Evolutionary conservation across 805 yeast genomes (phyloP).

Genomic region (Kuraishia piskuri): DNA sequence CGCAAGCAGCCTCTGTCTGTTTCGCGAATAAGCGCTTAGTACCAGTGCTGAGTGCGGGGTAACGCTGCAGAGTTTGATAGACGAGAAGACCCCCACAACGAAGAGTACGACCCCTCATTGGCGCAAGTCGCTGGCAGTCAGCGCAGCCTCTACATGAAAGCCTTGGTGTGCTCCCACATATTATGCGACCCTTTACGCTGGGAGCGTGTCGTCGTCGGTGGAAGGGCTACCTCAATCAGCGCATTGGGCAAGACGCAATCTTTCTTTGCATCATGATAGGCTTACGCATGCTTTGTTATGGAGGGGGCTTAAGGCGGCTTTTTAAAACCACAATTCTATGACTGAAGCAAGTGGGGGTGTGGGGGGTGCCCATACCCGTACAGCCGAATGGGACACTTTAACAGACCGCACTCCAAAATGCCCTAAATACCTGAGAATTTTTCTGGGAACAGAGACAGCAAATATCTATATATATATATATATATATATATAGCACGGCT

Average conservation of each 20-base stretch:
- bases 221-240: not conserved
- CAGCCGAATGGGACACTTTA: not conserved
- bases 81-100: not conserved
- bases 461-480: too few species aligned
- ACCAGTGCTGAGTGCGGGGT: not conserved
- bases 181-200: not conserved
- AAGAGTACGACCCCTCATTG: not conserved
- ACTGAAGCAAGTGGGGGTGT: not conserved
- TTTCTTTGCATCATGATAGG: not conserved
- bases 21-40: not conserved
- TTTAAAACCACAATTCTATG: not conserved
- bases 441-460: too few species aligned
- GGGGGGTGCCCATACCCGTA: not conserved
- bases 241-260: not conserved
- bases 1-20: not conserved
- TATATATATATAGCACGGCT: too few species aligned
- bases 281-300: not conserved
- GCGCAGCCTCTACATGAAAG: not conserved
- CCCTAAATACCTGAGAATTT: too few species aligned
- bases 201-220: not conserved
- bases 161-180: not conserved
- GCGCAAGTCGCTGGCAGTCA: not conserved
- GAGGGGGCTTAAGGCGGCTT: not conserved
- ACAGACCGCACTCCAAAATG: too few species aligned
- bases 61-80: not conserved